phyloP scores from a whole-genome alignment of 768 basidiomycete species.

The Auricularia cornea region DNA sequence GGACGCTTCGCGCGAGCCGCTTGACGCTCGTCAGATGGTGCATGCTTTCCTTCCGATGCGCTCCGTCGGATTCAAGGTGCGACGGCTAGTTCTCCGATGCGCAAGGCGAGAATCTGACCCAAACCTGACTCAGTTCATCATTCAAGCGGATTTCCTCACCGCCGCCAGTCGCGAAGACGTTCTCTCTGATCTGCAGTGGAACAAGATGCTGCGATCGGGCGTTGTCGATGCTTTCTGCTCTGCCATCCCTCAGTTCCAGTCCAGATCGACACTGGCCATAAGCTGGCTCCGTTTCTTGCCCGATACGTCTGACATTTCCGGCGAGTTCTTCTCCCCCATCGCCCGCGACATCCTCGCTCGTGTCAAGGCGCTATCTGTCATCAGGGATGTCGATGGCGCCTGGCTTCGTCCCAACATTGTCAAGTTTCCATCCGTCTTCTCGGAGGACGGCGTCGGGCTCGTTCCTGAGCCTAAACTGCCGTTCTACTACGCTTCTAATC shows the following conservation, averaged over 20 bases:
- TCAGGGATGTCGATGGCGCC: background rate
- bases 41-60: conserved; percentile 20
- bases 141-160: conserved; percentile 24
- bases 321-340: conserved; percentile 12
- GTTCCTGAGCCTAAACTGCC: background rate
- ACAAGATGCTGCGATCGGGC: conserved; percentile 12
- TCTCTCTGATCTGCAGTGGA: conserved; percentile 17
- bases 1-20: conserved; percentile 7
- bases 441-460: background rate
- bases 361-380: background rate
- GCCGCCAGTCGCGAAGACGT: conserved; percentile 21
- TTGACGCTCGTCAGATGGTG: conserved; percentile 10
- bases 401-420: background rate
- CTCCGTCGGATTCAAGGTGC: conserved; percentile 16
- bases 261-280: conserved; percentile 9
- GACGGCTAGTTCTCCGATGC: background rate
- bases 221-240: conserved; percentile 14
- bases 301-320: conserved; percentile 2
- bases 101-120: background rate
- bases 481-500: background rate
- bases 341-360: background rate
- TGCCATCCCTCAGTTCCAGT: conserved; percentile 13
- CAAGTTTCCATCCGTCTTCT: background rate
- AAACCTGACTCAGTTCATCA: conserved; percentile 16
- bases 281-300: conserved; percentile 21